phyloP scores from a whole-genome alignment of 2,329 filamentous ascomycete species.

The Pseudocercospora eumusae region DNA sequence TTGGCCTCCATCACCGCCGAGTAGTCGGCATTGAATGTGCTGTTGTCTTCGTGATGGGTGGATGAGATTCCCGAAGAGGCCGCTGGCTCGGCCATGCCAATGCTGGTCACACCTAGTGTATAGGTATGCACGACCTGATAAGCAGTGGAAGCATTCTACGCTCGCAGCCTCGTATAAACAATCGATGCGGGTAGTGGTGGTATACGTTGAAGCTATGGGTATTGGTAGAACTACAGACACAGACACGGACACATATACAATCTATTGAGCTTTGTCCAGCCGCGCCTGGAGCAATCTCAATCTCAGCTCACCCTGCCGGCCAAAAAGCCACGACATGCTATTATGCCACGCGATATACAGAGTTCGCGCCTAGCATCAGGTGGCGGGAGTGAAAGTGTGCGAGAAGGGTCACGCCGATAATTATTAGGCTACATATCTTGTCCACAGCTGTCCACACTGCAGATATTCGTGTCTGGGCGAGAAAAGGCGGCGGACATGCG shows the following conservation, averaged over 20 bases:
- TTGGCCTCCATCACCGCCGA: constrained; percentile 15
- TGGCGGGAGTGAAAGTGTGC: neutral
- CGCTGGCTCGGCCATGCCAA: constrained; percentile 36
- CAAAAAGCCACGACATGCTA: constrained; percentile 1
- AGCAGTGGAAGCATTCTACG: constrained; percentile 19
- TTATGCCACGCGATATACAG: neutral
- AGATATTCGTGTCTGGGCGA: neutral
- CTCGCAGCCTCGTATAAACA: constrained; percentile 8
- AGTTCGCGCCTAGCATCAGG: neutral
- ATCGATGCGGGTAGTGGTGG: neutral
- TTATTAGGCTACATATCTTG: neutral
- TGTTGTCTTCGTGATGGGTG: constrained; percentile 19
- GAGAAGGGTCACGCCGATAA: neutral
- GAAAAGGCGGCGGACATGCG: neutral
- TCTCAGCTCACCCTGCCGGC: neutral
- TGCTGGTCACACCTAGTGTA: constrained; percentile 30
- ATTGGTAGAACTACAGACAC: neutral
- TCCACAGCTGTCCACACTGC: neutral
- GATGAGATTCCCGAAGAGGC: constrained; percentile 10
- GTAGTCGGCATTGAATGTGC: constrained; percentile 24
- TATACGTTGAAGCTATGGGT: neutral
- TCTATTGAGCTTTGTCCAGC: constrained; percentile 1
- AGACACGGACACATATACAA: neutral
- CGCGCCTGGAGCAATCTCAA: neutral
- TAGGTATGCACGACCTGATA: constrained; percentile 11